These are phyloP conservation scores for Colletotrichum caudatum DNA, from an alignment of 2,329 filamentous ascomycete species.

Conservation along the genomic window DNA sequence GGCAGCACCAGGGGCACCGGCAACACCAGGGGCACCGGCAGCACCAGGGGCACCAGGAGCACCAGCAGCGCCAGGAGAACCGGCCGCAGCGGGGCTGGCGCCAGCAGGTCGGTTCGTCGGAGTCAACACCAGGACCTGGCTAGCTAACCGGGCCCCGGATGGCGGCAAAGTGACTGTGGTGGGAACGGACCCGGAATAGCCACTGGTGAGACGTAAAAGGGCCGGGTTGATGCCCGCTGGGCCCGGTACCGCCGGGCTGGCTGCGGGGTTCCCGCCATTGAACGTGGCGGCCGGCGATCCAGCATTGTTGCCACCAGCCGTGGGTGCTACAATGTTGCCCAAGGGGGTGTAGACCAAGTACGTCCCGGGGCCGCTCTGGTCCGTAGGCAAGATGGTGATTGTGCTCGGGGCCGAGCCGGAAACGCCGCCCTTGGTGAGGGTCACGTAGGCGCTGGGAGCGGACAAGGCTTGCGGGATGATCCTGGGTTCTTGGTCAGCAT, in stretches of 20 bases:
- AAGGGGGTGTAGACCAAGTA: slow-evolving; percentile 36
- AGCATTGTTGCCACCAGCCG: slow-evolving; percentile 4
- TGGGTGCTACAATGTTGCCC: neutral
- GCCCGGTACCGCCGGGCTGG: neutral
- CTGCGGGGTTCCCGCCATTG: neutral
- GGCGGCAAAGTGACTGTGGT: slow-evolving; percentile 30
- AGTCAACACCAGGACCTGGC: slow-evolving; percentile 23
- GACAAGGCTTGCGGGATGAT: slow-evolving; percentile 21
- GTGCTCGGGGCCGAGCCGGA: slow-evolving; percentile 32
- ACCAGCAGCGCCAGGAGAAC: too few species aligned
- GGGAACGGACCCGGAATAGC: slow-evolving; percentile 18
- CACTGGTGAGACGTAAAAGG: slow-evolving; percentile 20
- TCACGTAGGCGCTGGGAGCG: slow-evolving; percentile 34
- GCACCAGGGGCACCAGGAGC: too few species aligned
- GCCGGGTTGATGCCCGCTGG: slow-evolving; percentile 6
- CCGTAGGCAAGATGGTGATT: slow-evolving; percentile 31
- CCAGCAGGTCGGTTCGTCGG: slow-evolving; percentile 8
- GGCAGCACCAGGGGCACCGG: too few species aligned
- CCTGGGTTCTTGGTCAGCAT: slow-evolving; percentile 7
- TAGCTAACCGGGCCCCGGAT: neutral
- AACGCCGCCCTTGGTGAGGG: slow-evolving; percentile 32
- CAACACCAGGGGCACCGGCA: too few species aligned
- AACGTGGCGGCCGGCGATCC: slow-evolving; percentile 21
- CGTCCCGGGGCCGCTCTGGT: slow-evolving; percentile 26
- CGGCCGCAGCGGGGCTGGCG: neutral